Percentiles rank a stretch among this genome's conserved stretches.
phyloP scores from a whole-genome alignment of 75 land plant genomes.

The Cupressus sempervirens region DNA sequence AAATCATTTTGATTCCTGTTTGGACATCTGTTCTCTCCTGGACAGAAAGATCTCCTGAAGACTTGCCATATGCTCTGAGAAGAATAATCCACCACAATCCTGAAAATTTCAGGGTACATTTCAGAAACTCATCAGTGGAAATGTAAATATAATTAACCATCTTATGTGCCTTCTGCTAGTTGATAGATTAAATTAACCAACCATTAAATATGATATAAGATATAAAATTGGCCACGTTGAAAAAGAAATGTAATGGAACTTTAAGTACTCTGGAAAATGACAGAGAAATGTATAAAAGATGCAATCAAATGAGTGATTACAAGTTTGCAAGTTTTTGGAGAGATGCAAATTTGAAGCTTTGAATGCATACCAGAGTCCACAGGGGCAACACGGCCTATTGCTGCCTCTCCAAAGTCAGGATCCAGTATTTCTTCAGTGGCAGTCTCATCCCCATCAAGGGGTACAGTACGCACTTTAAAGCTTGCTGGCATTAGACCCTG shows the following conservation, averaged over 20 bases:
- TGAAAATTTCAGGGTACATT: constrained; percentile 20
- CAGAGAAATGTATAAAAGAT: not conserved
- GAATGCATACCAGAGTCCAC: constrained; percentile 81
- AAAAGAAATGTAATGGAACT: not conserved
- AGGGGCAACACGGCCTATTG: constrained; percentile 98
- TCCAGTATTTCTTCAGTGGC: constrained; percentile 88
- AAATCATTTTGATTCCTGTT: constrained; percentile 93
- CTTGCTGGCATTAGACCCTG: constrained; percentile 98
- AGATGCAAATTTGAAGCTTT: not conserved
- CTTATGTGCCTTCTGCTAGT: not conserved
- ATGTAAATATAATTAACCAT: not conserved
- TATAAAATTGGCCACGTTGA: not conserved
- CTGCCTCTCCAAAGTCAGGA: constrained; percentile 98
- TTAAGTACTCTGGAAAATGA: not conserved
- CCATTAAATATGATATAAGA: not conserved
- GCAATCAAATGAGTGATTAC: not conserved
- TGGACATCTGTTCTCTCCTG: constrained; percentile 95
- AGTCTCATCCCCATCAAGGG: constrained; percentile 70
- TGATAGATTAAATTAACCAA: not conserved
- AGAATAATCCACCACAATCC: constrained; percentile 99
- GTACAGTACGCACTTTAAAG: constrained; percentile 83
- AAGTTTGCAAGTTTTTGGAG: not conserved
- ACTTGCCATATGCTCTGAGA: constrained; percentile 90
- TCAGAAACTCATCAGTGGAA: not conserved
- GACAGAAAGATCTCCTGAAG: constrained; percentile 77